These are phyloP conservation scores for Ceratorhiza oryzae-sativae DNA, from an alignment of 1,284 basidiomycete species.

Conservation along the genomic window DNA sequence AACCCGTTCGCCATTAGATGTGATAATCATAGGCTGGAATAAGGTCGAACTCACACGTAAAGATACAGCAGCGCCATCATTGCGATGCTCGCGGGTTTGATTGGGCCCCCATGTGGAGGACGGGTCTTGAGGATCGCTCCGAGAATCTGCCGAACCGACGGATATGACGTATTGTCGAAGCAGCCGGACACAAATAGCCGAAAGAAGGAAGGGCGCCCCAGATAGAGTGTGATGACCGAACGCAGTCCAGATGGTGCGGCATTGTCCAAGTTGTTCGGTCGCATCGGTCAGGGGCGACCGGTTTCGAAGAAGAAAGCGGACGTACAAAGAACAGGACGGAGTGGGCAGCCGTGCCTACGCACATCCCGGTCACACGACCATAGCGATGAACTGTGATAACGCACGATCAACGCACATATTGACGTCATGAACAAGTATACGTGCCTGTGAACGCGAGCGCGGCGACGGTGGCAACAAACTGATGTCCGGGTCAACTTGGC, in stretches of 20 bases:
- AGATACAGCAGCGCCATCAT: constrained; percentile 42
- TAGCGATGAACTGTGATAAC: constrained; percentile 37
- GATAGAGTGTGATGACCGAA: not conserved
- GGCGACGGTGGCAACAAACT: constrained; percentile 34
- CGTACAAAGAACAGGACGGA: constrained; percentile 40
- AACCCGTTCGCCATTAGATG: not conserved
- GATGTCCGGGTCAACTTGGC: not conserved
- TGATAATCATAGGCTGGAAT: not conserved
- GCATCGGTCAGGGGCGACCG: not conserved
- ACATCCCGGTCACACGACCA: constrained; percentile 39
- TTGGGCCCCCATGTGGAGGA: constrained; percentile 19
- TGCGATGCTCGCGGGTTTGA: constrained; percentile 33
- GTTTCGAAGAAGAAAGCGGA: not conserved
- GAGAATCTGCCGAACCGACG: constrained; percentile 29
- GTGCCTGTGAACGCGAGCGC: constrained; percentile 24
- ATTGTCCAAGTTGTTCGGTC: no score
- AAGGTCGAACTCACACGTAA: constrained; percentile 37
- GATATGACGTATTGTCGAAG: not conserved
- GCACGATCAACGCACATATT: no score
- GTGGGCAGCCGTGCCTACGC: constrained; percentile 31
- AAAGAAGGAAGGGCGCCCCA: not conserved
- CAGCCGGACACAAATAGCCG: not conserved
- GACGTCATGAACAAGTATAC: not conserved
- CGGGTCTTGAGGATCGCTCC: constrained; percentile 39
- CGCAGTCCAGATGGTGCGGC: no score